Evolutionary conservation across 345 rosid genomes (phyloP), one percentile per base, ranked within the genome.

Genomic region (sweet orange (Citrus sinensis)): DNA sequence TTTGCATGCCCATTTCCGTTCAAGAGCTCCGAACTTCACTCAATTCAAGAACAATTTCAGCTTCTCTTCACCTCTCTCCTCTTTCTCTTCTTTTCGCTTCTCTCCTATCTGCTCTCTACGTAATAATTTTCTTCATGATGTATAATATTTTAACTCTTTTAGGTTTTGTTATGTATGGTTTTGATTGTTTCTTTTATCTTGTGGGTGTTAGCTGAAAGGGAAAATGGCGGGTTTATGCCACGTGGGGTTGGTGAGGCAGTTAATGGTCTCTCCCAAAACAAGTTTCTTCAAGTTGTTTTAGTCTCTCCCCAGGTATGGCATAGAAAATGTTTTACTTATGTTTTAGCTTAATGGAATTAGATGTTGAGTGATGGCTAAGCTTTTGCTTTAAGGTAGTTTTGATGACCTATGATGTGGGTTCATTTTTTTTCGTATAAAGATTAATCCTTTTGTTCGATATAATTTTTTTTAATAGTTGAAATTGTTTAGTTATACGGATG

Each of bases 251-350:
- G 92, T 30, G 85, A 87, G 73, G 83, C 86, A 55, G 80, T 83
- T 29, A 68, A 34, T 56, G 80, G 81, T 79, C 83, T 80, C 67
- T 84, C 87, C 4, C 85, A 76, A 67, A 87, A 81, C 68, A 89
- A 86, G 88, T 78, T 92, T 76, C 94, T 93, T 74, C 98, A 92
- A 88, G 94, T 92, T 63, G 99, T 95, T 32, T 84, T 95, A 75
- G 98, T 95, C 30, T 95, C 98, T 87, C 99, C 98, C 59, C 99
- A 92, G 94, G 98, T 94, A 70, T 11, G 70, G 16, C 61, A 34
- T 19, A 27, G 49, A 34, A 58, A 63, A 42, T 29, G 5, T 2
- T 4, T 63, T 32, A 46, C 64, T 20, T 64, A 42, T 49, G 22
- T 63, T 46, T 75, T 20, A 64, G 46, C 24, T 37, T 20, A 9